phyloP scores from a whole-genome alignment of 2,329 filamentous ascomycete genomes.

The Exserohilum turcica region DNA sequence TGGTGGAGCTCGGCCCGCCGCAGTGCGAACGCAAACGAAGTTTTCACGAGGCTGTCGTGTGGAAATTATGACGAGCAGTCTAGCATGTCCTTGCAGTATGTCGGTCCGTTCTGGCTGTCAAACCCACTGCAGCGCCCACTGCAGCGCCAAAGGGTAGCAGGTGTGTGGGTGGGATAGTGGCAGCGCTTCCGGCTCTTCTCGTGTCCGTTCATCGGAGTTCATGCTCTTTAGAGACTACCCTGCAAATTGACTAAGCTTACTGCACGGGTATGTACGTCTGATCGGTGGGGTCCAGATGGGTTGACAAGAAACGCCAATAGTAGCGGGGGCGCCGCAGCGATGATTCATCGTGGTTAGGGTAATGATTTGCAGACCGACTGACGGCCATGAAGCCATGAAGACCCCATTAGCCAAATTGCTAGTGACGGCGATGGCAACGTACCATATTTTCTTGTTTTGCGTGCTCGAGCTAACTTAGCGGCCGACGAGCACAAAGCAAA shows the following conservation, averaged over 20 bases:
- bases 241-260: constrained; percentile 14
- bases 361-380: neutral
- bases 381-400: neutral
- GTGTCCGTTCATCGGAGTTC: constrained; percentile 11
- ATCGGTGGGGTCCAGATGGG: neutral
- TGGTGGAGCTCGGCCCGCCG: constrained; percentile 34
- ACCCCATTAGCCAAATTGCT: neutral
- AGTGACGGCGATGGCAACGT: neutral
- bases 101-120: constrained; percentile 1
- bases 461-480: too few species aligned
- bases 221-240: constrained; percentile 18
- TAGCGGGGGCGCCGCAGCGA: neutral
- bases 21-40: constrained; percentile 16
- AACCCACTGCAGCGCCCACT: constrained; percentile 7
- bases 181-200: constrained; percentile 1
- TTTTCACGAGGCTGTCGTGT: constrained; percentile 13
- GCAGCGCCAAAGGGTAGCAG: constrained; percentile 2
- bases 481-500: neutral
- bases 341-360: neutral
- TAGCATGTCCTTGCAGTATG: constrained; percentile 6
- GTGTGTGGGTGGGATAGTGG: neutral
- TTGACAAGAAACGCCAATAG: neutral
- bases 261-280: neutral
- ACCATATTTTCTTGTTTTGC: too few species aligned
- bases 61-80: constrained; percentile 12